phyloP scores from a whole-genome alignment of 768 basidiomycete species.

The Trametopsis cervina region DNA sequence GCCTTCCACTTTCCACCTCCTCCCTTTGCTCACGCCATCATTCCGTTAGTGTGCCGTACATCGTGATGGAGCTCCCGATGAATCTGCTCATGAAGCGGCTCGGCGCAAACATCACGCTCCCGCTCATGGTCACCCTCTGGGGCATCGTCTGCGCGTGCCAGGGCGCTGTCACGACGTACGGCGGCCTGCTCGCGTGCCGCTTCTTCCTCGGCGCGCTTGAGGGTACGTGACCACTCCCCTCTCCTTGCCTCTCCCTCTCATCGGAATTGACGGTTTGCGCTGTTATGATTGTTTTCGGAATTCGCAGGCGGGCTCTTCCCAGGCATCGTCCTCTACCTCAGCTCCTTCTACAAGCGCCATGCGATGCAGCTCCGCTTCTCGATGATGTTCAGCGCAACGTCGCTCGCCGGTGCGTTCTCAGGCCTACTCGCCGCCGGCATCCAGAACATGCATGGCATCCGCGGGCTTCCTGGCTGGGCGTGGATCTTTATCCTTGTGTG shows the following conservation, averaged over 20 bases:
- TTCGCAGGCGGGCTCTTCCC: constrained; percentile 3
- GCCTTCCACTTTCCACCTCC: not conserved
- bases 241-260: not conserved
- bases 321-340: constrained; percentile 18
- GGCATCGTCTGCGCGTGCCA: constrained; percentile 34
- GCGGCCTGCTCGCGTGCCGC: constrained; percentile 1
- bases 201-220: constrained; percentile 7
- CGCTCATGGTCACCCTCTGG: constrained; percentile 55
- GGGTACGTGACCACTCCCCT: not conserved
- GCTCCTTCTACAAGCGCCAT: constrained; percentile 22
- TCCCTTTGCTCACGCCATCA: not conserved
- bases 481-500: constrained; percentile 60
- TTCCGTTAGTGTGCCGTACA: constrained; percentile 32
- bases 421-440: constrained; percentile 60
- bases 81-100: constrained; percentile 40
- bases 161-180: constrained; percentile 4
- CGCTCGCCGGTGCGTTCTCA: constrained; percentile 53
- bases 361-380: constrained; percentile 26
- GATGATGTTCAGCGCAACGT: constrained; percentile 37
- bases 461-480: constrained; percentile 50
- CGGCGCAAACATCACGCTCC: constrained; percentile 52
- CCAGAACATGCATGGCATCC: constrained; percentile 43
- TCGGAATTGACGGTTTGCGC: not conserved
- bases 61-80: constrained; percentile 52
- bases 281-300: too few species aligned